These are phyloP conservation scores for Lachancea sp. DNA, from an alignment of 805 yeast genomes.

Conservation along the genomic window DNA sequence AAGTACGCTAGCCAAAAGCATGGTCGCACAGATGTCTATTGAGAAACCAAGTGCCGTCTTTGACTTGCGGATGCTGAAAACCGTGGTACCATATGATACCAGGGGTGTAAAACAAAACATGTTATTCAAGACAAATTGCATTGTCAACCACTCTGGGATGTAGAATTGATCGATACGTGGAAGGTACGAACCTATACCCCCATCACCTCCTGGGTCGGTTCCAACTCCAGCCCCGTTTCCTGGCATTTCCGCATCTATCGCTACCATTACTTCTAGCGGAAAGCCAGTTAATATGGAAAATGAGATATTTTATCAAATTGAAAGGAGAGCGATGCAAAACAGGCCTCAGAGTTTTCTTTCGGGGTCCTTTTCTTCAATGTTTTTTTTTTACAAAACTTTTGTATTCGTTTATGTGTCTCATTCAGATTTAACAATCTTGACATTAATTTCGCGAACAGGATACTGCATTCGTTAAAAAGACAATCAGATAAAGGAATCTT, in stretches of 20 bases:
- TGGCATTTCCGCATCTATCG: background rate
- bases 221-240: background rate
- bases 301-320: background rate
- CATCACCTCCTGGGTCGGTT: background rate
- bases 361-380: background rate
- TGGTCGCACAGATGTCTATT: conserved; percentile 87
- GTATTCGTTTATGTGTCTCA: background rate
- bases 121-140: conserved; percentile 54
- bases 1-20: conserved; percentile 70
- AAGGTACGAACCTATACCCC: conserved; percentile 21
- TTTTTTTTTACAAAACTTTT: background rate
- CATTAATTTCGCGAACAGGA: background rate
- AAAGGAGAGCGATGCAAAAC: background rate
- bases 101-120: conserved; percentile 76
- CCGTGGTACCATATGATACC: conserved; percentile 80
- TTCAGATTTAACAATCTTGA: background rate
- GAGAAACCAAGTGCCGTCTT: conserved; percentile 75
- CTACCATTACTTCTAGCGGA: background rate
- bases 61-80: conserved; percentile 56
- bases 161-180: conserved; percentile 40
- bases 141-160: conserved; percentile 45
- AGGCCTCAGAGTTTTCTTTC: background rate
- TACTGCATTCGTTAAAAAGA: background rate
- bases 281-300: background rate
- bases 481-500: no score